Evolutionary conservation across 2,329 filamentous ascomycete species (phyloP), one percentile per base, ranked within the genome.

Genomic region (Trichoderma koningiopsis): DNA sequence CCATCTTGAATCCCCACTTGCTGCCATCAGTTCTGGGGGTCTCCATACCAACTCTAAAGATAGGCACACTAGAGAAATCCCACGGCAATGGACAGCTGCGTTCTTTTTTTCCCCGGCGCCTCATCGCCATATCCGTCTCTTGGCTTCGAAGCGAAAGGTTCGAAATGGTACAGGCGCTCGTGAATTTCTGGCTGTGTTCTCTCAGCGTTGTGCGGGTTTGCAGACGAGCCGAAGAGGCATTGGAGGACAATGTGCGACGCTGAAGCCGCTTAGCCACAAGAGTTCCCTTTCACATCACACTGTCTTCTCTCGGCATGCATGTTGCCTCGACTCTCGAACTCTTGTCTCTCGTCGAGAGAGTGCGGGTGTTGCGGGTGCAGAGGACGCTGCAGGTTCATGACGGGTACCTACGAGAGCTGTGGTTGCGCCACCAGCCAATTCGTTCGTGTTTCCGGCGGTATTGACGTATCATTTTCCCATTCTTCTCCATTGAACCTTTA

Each of bases 321-420:
- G 65, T 33, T 47, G 65, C 65, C 65, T 68, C 24, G 40, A 68
- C 33, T 22, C 29, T 68, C 37, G 22, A 22, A 43, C 40, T 35
- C 63, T 43, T 49, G 63, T 66, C 53, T 66, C 63, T 66, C 63
- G 63, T 47, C 8, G 35, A n/a, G 29, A 40, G 63, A 40, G 47
- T 53, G 13, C 35, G 16, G 37, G 47, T 53, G n/a, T 14, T 53
- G 13, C 35, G 16, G 37, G 47, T 53, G n/a, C 22, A 37, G 37
- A 52, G 27, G 19, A 24, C 2, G 27, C 11, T 14, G 22, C 29
- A 31, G 52, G 27, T 55, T 55, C 55, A 19, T 35, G 55, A 55
- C 47, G 52, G 24, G 27, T 29, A 29, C 24, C 24, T 55, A 55
- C 52, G 24, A 55, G 13, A 5, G 47, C 24, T 16, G 14, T 16